Conservation (phyloP, 129 eudicot genomes). For the Flaveria sonorensis region DNA sequence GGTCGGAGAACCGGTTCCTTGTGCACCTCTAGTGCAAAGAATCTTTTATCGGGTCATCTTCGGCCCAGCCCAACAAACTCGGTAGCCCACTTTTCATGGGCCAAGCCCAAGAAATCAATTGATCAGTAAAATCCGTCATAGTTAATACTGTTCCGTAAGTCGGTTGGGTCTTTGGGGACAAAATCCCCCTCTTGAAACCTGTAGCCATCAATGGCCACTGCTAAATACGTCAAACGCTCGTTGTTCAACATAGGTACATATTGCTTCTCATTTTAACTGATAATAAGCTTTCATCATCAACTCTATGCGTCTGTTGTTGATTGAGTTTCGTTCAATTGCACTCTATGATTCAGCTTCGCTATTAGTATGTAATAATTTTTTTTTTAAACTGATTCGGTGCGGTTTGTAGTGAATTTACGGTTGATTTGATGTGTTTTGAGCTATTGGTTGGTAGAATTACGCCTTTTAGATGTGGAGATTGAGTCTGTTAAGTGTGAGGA, state of each 20-base stretch:
- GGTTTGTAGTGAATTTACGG: background rate
- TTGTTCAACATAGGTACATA: conserved; percentile 31
- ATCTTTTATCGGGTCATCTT: background rate
- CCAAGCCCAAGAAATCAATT: background rate
- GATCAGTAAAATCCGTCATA: background rate
- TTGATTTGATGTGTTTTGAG: background rate
- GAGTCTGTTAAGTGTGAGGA: background rate
- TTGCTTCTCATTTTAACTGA: background rate
- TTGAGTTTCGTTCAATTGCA: conserved; percentile 8
- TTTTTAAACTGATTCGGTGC: background rate
- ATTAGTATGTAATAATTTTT: background rate
- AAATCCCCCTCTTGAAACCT: conserved; percentile 22
- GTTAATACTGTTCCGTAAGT: background rate
- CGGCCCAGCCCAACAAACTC: background rate
- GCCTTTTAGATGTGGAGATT: background rate
- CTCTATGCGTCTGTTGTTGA: conserved; percentile 7
- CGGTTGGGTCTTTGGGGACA: conserved; percentile 19
- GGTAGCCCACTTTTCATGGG: background rate
- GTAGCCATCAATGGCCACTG: conserved; percentile 39
- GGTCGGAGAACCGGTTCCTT: no score
- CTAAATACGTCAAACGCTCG: conserved; percentile 36
- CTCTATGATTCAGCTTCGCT: background rate
- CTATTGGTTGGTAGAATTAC: background rate
- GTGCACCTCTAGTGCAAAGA: no score
- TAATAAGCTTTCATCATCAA: background rate